Evolutionary conservation across 2,329 filamentous ascomycete genomes (phyloP), one percentile per base, ranked within the genome.

Genomic region (Fusarium anthophilum): DNA sequence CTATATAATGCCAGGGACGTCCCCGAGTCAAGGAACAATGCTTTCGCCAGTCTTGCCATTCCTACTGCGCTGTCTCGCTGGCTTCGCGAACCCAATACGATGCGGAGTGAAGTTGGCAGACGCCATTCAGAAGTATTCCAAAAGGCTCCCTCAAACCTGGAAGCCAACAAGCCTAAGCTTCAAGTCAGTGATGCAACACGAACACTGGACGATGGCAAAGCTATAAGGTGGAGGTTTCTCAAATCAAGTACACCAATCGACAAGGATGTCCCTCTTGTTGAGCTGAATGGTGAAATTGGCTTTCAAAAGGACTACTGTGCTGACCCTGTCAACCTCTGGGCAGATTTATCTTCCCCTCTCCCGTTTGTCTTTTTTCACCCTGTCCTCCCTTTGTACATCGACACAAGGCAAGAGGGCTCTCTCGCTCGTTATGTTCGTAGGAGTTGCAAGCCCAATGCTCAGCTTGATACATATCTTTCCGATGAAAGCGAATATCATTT

Each of bases 311-410:
- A 92, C 66, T 95, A 95, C 76, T 94, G 91, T 73, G 85, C 88
- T 17, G 88, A 93, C 61, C 84, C 88, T 3, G 86, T 87, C 37
- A 94, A 93, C 76, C 86, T 91, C 14, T 95, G 92, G 91, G 84
- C 88, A 39, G 91, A 93, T 59, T 82, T 93, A 17, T 88, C 86
- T 20, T 89, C 88, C 7, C 90, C 90, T 8, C 83, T 91, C 5
- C 93, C 93, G 2, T 95, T 95, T 77, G 93, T 96, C 30, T 94
- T 95, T 80, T 96, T 98, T 82, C 95, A 97, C 78, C 94, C 95
- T 2, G 88, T 92, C 66, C 89, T 98, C 14, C 96, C 96, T 1
- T 89, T 99, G 18, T 98, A 95, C 83, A 96, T 99, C 78, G 96
- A 98, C 82, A 96, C 95, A 15, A 89, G 96, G 68, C 90, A 90